Evolutionary conservation across 768 basidiomycete genomes (phyloP), one percentile per base, ranked within the genome.

Genomic region (Boletus insuetus): DNA sequence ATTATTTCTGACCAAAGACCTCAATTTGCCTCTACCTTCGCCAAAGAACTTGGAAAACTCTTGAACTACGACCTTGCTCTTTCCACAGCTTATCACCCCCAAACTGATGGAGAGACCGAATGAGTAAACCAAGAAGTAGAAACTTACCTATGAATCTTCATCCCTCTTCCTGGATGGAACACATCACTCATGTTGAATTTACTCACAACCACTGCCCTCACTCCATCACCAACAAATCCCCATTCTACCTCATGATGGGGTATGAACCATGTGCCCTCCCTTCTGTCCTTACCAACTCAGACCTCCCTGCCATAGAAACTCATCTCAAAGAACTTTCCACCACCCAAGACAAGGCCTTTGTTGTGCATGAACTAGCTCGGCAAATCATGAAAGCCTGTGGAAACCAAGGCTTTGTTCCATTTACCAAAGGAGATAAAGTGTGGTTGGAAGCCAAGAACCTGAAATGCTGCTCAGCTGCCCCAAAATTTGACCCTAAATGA

Each of bases 221-320:
- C 16, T 38, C 17, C 1, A 6, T 38, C 4, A 38, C 40, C 40
- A 41, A 12, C 1, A 4, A 35, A 35, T 35, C 34, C 3, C 34
- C 8, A 6, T 35, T 35, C 6, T 35, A 11, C 4, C 34, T 35
- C 34, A 35, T 35, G 6, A 35, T 35, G 14, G 34, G 14, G 2
- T 35, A 35, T 35, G 14, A 35, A 35, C 14, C 34, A 4, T 3
- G 3, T 8, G 6, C 14, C 3, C 34, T 35, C 2, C 14, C 34
- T 14, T 2, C 14, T 10, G 1, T 0, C 9, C 2, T 8, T 14
- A 2, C 34, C 1, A n/a, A n/a, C n/a, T n/a, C n/a, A n/a, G n/a
- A 0, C 3, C 9, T 35, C 6, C 3, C 34, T 3, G 34, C 34
- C 3, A 4, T 13, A 9, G 13, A 34, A 34, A 3, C 9, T 2